Conservation (phyloP, 2,329 filamentous ascomycete genomes). For the Xylariaceae sp. region DNA sequence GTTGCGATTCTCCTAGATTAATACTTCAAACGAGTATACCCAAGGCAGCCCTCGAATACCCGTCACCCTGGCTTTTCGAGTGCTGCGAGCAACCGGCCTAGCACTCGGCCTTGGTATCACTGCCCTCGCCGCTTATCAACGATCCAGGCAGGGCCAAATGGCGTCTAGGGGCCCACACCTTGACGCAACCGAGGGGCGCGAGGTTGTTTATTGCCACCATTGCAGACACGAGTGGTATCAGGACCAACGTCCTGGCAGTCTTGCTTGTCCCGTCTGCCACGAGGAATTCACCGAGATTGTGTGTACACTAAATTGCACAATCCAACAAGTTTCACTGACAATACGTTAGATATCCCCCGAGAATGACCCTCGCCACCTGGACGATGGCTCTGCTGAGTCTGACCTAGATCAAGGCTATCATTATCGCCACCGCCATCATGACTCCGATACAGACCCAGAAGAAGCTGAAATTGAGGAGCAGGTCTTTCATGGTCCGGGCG, state of each 20-base stretch:
- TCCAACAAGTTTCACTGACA: constrained; percentile 30
- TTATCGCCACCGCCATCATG: constrained; percentile 23
- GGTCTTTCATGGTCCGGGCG: constrained; percentile 46
- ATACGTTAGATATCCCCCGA: constrained; percentile 54
- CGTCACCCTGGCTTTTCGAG: constrained; percentile 61
- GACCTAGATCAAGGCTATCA: constrained; percentile 36
- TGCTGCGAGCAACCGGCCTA: constrained; percentile 59
- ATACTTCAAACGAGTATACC: constrained; percentile 25
- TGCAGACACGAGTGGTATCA: constrained; percentile 84
- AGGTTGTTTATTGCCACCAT: constrained; percentile 85
- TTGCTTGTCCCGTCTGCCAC: constrained; percentile 78
- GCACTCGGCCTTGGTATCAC: constrained; percentile 64
- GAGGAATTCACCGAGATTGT: constrained; percentile 88
- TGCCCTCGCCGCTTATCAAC: constrained; percentile 61
- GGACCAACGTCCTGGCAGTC: constrained; percentile 61
- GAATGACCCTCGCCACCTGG: constrained; percentile 65
- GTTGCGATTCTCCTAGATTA: not conserved
- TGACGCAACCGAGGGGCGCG: constrained; percentile 58
- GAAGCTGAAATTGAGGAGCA: constrained; percentile 64
- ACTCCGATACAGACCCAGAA: constrained; percentile 61
- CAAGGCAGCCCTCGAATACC: constrained; percentile 24
- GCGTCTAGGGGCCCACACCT: constrained; percentile 50
- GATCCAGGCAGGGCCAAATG: constrained; percentile 48
- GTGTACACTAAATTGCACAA: constrained; percentile 44
- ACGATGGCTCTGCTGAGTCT: constrained; percentile 36